Base-by-base conservation (phyloP, 495 filamentous ascomycete genomes). In the Aspergillus incahuasiensis region DNA sequence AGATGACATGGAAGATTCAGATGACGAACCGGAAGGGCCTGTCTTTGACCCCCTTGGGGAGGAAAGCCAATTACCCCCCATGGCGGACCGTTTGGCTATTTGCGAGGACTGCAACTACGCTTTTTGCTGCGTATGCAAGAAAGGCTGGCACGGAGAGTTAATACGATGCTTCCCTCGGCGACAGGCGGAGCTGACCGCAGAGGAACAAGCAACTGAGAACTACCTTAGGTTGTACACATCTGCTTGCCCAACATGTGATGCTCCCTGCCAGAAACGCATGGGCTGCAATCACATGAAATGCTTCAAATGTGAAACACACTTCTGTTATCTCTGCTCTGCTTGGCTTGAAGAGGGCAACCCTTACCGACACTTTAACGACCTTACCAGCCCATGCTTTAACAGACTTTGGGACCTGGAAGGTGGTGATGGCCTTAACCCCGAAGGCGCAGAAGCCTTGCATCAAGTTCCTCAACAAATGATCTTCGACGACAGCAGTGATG, bases 211-310 rank as follows among this genome's bases (percentile, higher is more conserved):
- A 1, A 89, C 88, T 4, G 75, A 91, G 50, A 86, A 92, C 39
- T 98, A 92, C 64, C 74, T 98, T 56, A 77, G 76, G 38, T 58
- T 82, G 32, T 85, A 96, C 72, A 95, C 92, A 0, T 88, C 90
- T 0, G 82, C 85, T 9, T 98, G 94, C 65, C 94, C 94, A n/a
- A 91, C 89, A 4, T 98, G 94, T 68, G 80, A 73, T n/a, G 82
- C 86, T 1, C 89, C 88, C 0, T 85, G 84, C 19, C 88, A 97
- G 62, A 98, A 98, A 73, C 88, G 85, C 12, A 84, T 89, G 62
- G 94, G 94, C 30, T 98, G 94, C 82, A 98, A 98, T 68, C 94
- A 98, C 65, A 98, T 98, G 94, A 86, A 84, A 15, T 98, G 94
- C 67, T 90, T 87, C 69, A 85, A 87, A 52, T 98, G 94, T 74